Conservation (phyloP, 2,329 filamentous ascomycete genomes). For the Curvularia eragrostidis region DNA sequence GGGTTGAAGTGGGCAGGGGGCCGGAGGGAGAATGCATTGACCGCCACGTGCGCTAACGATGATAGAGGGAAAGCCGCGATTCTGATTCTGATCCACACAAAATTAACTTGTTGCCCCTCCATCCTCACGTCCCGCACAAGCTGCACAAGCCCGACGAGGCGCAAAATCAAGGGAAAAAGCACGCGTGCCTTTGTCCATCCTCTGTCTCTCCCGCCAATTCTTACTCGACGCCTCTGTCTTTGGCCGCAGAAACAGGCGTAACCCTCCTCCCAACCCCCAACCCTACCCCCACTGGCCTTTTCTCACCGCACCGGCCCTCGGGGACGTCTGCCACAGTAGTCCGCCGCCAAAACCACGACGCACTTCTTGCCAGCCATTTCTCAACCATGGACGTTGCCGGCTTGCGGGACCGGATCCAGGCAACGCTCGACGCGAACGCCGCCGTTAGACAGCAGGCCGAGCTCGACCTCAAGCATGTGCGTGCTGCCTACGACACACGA, state of each 20-base stretch:
- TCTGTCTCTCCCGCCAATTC: conserved; percentile 20
- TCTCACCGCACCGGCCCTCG: conserved; percentile 29
- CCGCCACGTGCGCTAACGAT: conserved; percentile 26
- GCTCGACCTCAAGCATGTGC: conserved; percentile 80
- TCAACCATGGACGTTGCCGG: conserved; percentile 74
- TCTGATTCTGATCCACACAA: conserved; percentile 27
- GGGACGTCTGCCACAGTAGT: conserved; percentile 10
- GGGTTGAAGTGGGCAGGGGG: background rate
- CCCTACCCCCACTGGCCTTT: conserved; percentile 26
- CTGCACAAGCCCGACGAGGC: conserved; percentile 38
- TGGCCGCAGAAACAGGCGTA: conserved; percentile 23
- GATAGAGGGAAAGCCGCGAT: conserved; percentile 20
- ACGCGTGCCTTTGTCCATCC: conserved; percentile 20
- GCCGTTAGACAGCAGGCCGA: conserved; percentile 79
- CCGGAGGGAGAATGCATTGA: conserved; percentile 15
- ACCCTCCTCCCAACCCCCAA: conserved; percentile 8
- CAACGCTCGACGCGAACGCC: conserved; percentile 76
- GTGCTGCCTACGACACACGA: conserved; percentile 35
- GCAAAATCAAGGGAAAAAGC: conserved; percentile 24
- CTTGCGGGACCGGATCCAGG: conserved; percentile 77
- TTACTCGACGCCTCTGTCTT: conserved; percentile 21
- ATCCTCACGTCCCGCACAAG: conserved; percentile 32
- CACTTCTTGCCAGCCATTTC: conserved; percentile 17
- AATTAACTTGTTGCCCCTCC: conserved; percentile 26
- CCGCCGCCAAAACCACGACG: conserved; percentile 17